Conservation (phyloP, 257 asterid genomes). For the Primulina huaijiensis region DNA sequence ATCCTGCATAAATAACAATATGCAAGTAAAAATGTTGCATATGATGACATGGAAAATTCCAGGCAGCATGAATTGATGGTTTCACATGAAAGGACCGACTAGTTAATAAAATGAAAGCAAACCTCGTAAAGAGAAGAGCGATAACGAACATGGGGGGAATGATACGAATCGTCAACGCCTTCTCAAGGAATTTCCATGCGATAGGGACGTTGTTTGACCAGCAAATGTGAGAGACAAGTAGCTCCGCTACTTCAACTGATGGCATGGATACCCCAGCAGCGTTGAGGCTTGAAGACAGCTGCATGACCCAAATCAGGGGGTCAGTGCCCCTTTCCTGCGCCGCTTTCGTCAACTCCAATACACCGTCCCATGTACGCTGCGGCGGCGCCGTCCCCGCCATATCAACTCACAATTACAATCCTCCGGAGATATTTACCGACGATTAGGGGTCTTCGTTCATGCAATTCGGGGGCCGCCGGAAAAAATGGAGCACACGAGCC, state of each 20-base stretch:
- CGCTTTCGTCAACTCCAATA: constrained; percentile 66
- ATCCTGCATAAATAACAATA: background rate
- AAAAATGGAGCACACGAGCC: constrained; percentile 27
- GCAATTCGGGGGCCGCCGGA: constrained; percentile 22
- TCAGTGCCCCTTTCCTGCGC: constrained; percentile 75
- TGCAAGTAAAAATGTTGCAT: background rate
- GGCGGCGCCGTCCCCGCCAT: constrained; percentile 37
- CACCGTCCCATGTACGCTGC: constrained; percentile 54
- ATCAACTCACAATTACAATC: constrained; percentile 17
- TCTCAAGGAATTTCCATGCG: constrained; percentile 91
- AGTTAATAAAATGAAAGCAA: background rate
- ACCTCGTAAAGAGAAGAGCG: constrained; percentile 85
- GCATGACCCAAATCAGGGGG: constrained; percentile 78
- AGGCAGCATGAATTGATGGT: background rate
- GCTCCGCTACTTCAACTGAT: constrained; percentile 63
- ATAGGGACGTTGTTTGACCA: constrained; percentile 70
- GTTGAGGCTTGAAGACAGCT: constrained; percentile 59
- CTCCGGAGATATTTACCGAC: constrained; percentile 7
- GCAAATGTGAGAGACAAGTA: constrained; percentile 83
- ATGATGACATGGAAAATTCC: too few relatives aligned
- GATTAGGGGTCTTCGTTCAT: constrained; percentile 27
- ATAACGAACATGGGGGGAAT: constrained; percentile 81
- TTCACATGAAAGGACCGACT: background rate
- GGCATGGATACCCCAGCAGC: constrained; percentile 72
- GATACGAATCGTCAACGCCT: constrained; percentile 61